Evolutionary conservation across 2,329 filamentous ascomycete species (phyloP), one percentile per base, ranked within the genome.

Genomic region (Pseudogymnoascus sp.): DNA sequence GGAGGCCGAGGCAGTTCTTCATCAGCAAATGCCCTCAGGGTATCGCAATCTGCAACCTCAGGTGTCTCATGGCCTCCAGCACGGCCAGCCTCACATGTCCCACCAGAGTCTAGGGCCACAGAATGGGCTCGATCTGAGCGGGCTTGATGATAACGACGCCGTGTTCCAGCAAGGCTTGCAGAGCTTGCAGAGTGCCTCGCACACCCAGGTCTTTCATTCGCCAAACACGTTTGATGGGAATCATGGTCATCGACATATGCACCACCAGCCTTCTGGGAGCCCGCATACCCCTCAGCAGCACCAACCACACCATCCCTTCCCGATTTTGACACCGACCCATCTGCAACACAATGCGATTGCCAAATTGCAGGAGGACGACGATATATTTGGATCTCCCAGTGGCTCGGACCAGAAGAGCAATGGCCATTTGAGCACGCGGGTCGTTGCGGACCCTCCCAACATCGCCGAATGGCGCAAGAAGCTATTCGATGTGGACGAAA

Each of bases 401-500:
- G 70, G 73, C 2, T 63, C 71, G 18, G 74, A 77, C 28, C 72
- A 75, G 38, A 76, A 76, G 65, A 77, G 75, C 50, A 76, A 80
- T 66, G 78, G 79, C n/a, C 80, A 82, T 67, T 74, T 82, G 62
- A 77, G 79, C 57, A 78, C 74, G 25, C 85, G 78, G 68, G 76
- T 87, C 65, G 78, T 90, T 9, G 72, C 84, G 7, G 76, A 89
- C 67, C 88, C 88, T 38, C 87, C 88, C 2, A 78, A 88, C 66
- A 76, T 92, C 57, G 77, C 82, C 11, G 76, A 78, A 64, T 93
- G 89, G 89, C 79, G 89, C 59, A 78, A 88, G 66, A 86, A 79
- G 68, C 75, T 92, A 50, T 93, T 92, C 72, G 80, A 89, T 68
- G 85, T 91, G n/a, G 83, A 90, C 66, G 85, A 88, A 47, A 82